Evolutionary conservation across 306 rosid genomes (phyloP).

Genomic region (Urtica urens): DNA sequence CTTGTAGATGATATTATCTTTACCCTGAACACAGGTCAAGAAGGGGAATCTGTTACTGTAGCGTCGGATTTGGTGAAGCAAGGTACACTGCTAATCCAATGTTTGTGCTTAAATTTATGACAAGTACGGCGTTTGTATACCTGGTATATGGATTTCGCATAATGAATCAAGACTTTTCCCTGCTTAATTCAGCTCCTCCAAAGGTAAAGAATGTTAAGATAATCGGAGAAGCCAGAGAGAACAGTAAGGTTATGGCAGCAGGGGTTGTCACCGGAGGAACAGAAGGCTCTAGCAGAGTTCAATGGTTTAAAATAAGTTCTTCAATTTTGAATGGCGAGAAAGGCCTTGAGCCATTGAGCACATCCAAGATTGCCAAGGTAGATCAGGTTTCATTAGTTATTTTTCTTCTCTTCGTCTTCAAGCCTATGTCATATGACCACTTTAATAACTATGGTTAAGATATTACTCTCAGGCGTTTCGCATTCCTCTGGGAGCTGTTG

Average conservation of each 20-base stretch:
- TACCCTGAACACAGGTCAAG: slow-evolving; percentile 54
- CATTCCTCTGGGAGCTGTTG: slow-evolving; percentile 93
- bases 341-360: slow-evolving; percentile 63
- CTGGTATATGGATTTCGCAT: no score
- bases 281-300: slow-evolving; percentile 91
- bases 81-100: slow-evolving; percentile 45
- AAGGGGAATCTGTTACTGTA: slow-evolving; percentile 67
- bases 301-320: slow-evolving; percentile 80
- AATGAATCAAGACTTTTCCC: slow-evolving; percentile 7
- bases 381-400: no score
- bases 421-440: background rate
- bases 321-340: slow-evolving; percentile 53
- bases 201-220: slow-evolving; percentile 60
- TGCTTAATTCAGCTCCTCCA: slow-evolving; percentile 74
- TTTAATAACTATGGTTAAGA: background rate
- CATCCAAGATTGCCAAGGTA: slow-evolving; percentile 85
- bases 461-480: slow-evolving; percentile 59
- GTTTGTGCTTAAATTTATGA: slow-evolving; percentile 6
- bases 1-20: slow-evolving; percentile 13
- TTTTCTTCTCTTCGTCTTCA: background rate
- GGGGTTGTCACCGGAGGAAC: slow-evolving; percentile 88
- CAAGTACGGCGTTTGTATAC: slow-evolving; percentile 8
- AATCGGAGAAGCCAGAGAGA: slow-evolving; percentile 77
- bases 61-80: slow-evolving; percentile 56
- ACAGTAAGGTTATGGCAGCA: slow-evolving; percentile 67